Percentiles rank a stretch among this genome's conserved stretches.
These are phyloP conservation scores for Bipolaris oryzae DNA, from an alignment of 2,329 filamentous ascomycete species.

Conservation along the genomic window DNA sequence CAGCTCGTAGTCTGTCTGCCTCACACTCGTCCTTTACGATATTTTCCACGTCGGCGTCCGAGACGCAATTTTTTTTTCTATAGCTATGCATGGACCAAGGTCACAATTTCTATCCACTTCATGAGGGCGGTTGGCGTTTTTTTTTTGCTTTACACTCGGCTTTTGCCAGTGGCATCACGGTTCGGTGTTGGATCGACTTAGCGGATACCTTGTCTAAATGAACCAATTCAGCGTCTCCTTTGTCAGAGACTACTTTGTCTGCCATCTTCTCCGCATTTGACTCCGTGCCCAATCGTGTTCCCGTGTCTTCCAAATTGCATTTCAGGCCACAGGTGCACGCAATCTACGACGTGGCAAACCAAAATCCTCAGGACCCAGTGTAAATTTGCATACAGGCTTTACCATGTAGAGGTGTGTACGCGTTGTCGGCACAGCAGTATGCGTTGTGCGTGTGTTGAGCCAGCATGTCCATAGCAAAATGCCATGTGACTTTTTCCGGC, in stretches of 20 bases:
- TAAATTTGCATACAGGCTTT: background rate
- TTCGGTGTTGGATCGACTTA: conserved; percentile 9
- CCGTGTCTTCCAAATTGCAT: background rate
- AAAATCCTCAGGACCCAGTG: background rate
- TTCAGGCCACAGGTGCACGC: background rate
- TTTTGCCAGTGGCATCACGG: conserved; percentile 7
- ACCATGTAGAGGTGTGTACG: background rate
- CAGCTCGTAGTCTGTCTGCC: conserved; percentile 23
- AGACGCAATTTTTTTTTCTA: conserved; percentile 6
- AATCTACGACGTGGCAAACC: background rate
- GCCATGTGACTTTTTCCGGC: background rate
- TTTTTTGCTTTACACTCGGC: conserved; percentile 10
- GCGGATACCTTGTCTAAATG: conserved; percentile 7
- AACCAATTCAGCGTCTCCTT: conserved; percentile 10
- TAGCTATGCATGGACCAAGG: conserved; percentile 9
- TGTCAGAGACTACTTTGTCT: background rate
- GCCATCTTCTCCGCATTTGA: background rate
- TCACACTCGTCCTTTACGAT: background rate
- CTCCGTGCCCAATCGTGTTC: background rate
- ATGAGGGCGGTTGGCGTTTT: conserved; percentile 10
- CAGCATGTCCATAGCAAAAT: background rate
- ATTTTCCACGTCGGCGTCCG: conserved; percentile 6
- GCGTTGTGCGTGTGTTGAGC: background rate
- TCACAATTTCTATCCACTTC: background rate
- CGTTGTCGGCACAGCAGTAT: background rate